These are phyloP conservation scores for Trametes gibbosa DNA, from an alignment of 768 basidiomycete species.

Conservation along the genomic window DNA sequence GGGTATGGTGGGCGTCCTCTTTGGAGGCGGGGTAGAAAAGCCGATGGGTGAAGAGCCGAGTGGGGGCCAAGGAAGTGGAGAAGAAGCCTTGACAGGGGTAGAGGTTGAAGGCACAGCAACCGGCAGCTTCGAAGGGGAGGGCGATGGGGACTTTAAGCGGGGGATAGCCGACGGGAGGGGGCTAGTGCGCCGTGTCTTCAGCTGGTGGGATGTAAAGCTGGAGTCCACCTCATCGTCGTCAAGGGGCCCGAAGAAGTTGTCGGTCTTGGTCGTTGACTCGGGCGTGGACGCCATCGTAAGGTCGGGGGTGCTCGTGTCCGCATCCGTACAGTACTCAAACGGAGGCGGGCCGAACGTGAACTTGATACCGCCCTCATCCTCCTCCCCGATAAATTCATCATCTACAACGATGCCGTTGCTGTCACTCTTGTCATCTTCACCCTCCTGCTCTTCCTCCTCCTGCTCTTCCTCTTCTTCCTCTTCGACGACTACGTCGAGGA, in stretches of 20 bases:
- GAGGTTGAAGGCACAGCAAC: constrained; percentile 17
- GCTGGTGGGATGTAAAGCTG: constrained; percentile 24
- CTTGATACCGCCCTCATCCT: constrained; percentile 62
- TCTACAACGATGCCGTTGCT: constrained; percentile 24
- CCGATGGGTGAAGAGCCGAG: constrained; percentile 26
- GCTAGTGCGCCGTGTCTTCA: constrained; percentile 7
- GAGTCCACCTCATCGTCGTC: constrained; percentile 15
- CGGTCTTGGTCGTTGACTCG: constrained; percentile 8
- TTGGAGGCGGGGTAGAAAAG: constrained; percentile 51
- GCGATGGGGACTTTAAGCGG: constrained; percentile 37
- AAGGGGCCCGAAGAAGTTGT: constrained; percentile 12
- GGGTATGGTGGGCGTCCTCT: constrained; percentile 44
- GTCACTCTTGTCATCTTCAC: constrained; percentile 30
- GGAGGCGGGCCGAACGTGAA: constrained; percentile 71
- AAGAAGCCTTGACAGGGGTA: constrained; percentile 33
- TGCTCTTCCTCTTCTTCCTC: constrained; percentile 48
- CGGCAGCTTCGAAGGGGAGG: constrained; percentile 30
- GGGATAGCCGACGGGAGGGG: constrained; percentile 52
- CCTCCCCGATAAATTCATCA: constrained; percentile 56
- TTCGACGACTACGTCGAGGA: constrained; percentile 41
- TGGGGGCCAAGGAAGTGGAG: constrained; percentile 27
- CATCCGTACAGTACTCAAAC: constrained; percentile 16
- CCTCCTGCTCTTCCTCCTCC: constrained; percentile 35
- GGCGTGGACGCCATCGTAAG: constrained; percentile 17
- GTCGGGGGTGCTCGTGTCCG: constrained; percentile 15